These are phyloP conservation scores for Boletus coccyginus DNA, from an alignment of 768 basidiomycete species.

Conservation along the genomic window DNA sequence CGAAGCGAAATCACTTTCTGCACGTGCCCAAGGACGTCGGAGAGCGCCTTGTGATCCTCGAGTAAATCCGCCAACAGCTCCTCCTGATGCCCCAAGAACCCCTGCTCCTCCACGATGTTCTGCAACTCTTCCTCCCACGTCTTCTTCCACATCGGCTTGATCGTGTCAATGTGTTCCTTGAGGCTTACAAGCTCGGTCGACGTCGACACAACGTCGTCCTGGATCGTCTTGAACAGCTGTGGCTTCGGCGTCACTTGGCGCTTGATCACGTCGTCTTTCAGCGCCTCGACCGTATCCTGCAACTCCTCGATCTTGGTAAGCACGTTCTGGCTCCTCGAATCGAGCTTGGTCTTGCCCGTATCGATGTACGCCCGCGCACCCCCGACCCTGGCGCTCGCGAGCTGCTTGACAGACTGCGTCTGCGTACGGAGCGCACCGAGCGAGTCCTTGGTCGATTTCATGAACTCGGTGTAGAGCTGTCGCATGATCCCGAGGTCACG, in stretches of 20 bases:
- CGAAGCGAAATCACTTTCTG: conserved; percentile 82
- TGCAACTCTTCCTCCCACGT: conserved; percentile 97
- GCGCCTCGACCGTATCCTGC: conserved; percentile 83
- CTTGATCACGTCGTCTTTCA: conserved; percentile 90
- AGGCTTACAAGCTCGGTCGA: conserved; percentile 72
- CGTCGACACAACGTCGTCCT: conserved; percentile 65
- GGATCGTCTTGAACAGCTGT: conserved; percentile 63
- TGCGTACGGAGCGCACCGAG: conserved; percentile 76
- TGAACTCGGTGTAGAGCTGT: conserved; percentile 92
- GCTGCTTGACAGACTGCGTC: conserved; percentile 83
- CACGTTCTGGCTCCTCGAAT: conserved; percentile 82
- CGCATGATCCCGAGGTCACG: conserved; percentile 92
- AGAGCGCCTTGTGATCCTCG: conserved; percentile 90
- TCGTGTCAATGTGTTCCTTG: conserved; percentile 79
- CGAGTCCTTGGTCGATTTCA: conserved; percentile 86
- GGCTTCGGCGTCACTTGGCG: conserved; percentile 83
- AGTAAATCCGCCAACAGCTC: conserved; percentile 84
- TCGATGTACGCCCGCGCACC: conserved; percentile 88
- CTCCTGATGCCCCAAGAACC: conserved; percentile 89
- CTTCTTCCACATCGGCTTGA: conserved; percentile 98
- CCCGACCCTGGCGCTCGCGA: conserved; percentile 78
- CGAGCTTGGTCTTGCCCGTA: conserved; percentile 89
- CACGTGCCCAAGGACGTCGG: conserved; percentile 85
- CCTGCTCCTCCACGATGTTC: conserved; percentile 96
- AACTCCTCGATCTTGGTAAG: conserved; percentile 92